Evolutionary conservation across 2,329 filamentous ascomycete species (phyloP), one percentile per base, ranked within the genome.

Genomic region (Reticulascus tulasneorum): DNA sequence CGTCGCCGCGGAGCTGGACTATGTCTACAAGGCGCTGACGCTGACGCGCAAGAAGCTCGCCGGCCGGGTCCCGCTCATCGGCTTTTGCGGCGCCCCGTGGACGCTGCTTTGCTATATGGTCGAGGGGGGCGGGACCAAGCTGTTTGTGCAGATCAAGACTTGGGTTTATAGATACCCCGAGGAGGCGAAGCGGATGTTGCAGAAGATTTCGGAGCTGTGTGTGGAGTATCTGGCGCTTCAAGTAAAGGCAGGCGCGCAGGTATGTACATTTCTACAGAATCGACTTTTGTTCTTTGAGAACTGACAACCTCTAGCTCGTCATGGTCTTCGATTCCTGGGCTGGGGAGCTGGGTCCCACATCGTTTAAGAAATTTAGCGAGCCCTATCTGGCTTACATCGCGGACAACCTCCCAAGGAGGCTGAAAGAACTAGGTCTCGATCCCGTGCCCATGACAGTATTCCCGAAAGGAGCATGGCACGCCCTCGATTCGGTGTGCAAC

Each of bases 241-340:
- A 63, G 91, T 98, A 40, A 77, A 85, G 53, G 93, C 93, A 17
- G 93, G 93, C 40, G 93, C 93, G 36, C 93, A 96, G 74, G 81
- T 83, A 67, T 36, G 59, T 42, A 10, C n/a, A n/a, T 12, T 12
- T 18, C 9, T 13, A 9, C 9, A 20, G 7, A 12, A 19, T 26
- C 37, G 30, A 45, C 33, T 9, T 26, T 27, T 29, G 10, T 23
- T 8, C 24, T 11, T 12, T 26, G 32, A 37, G 25, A 17, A 25
- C 33, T 40, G 26, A 35, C 33, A 5, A 22, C 24, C 15, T 17
- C 13, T 42, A 86, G 81, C 77, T 96, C 57, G 72, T 97, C 19
- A 93, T 97, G 73, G 88, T 98, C 10, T 98, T 98, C 55, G 93
- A 98, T 59, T 97, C 91, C 0, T 98, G 93, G 91, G 93, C 93